Evolutionary conservation across 345 rosid species (phyloP).

Genomic region (Rhodamnia rubescens): DNA sequence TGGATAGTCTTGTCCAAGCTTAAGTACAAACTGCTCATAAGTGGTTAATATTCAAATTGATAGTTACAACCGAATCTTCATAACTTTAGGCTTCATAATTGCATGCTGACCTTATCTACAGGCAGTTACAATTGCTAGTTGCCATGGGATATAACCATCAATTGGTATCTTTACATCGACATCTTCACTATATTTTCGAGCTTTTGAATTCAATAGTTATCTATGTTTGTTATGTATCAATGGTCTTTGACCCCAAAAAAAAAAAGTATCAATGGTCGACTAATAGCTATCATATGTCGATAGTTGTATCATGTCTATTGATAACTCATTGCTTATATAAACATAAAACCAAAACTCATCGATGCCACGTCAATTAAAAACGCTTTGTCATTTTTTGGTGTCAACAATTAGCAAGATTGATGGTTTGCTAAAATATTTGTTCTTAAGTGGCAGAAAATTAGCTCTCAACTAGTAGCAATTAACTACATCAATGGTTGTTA

Average conservation of each 20-base stretch:
- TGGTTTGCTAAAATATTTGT: background rate
- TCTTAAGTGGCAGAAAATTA: background rate
- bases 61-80: background rate
- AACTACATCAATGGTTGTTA: background rate
- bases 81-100: background rate
- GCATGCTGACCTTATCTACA: background rate
- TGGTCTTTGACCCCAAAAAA: too few relatives aligned
- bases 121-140: rapidly evolving
- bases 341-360: rapidly evolving
- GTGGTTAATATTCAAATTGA: too few relatives aligned
- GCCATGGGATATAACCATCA: background rate
- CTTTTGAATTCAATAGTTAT: rapidly evolving
- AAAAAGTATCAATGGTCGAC: background rate
- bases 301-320: background rate
- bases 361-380: too few relatives aligned
- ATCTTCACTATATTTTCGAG: background rate
- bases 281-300: rapidly evolving
- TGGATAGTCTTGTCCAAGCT: too few relatives aligned
- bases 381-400: too few relatives aligned
- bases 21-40: background rate
- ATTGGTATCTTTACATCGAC: background rate
- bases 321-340: background rate
- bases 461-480: background rate
- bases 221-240: too few relatives aligned
- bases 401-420: background rate